Base-by-base conservation (phyloP, 495 filamentous ascomycete species). In the Talaromyces wortmannii region DNA sequence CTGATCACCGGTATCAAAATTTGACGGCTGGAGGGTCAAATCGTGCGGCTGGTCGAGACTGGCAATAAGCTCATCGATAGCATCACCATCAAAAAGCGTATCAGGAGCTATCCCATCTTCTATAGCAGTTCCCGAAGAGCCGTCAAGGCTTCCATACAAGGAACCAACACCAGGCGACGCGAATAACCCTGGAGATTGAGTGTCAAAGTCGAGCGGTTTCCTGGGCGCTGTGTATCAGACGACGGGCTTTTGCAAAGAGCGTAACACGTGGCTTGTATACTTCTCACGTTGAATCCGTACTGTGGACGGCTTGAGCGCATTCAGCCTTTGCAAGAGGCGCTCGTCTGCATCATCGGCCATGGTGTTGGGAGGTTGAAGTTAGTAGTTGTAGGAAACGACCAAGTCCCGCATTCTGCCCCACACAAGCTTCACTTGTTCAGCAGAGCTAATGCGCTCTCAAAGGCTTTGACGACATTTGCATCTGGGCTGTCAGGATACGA, bases 381-480 rank as follows among this genome's bases (percentile, higher is more conserved):
- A n/a, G 31, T 40, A 32, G 17, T 51, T 30, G 42, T 3, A 23
- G n/a, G 17, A 7, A 18, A 10, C 30, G 7, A 16, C 10, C 10
- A 45, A 53, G 18, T 29, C 30, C 16, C 17, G 52, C 16, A 23
- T 13, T 15, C 23, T n/a, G 52, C 52, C 52, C 52, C 52, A 53
- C 52, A 53, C 51, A 70, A 54, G 44, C 43, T 48, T 59, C 68
- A 17, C 18, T 67, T 65, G 49, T 77, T 75, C 31, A 92, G 71
- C 23, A 92, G 77, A 6, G 84, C 81, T 23, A 92, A 70, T 48
- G 89, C 89, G 65, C 78, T 90, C 63, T 92, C 81, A 62, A 94
- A 94, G 31, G 89, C 89, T 59, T 83, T 79, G 8, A 94, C 87
- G 43, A 94, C 89, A 60, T 89, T 80, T 45, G 76, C 74, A 62